Base-by-base conservation (phyloP, 1,284 basidiomycete species). In the Marasmius oreades region DNA sequence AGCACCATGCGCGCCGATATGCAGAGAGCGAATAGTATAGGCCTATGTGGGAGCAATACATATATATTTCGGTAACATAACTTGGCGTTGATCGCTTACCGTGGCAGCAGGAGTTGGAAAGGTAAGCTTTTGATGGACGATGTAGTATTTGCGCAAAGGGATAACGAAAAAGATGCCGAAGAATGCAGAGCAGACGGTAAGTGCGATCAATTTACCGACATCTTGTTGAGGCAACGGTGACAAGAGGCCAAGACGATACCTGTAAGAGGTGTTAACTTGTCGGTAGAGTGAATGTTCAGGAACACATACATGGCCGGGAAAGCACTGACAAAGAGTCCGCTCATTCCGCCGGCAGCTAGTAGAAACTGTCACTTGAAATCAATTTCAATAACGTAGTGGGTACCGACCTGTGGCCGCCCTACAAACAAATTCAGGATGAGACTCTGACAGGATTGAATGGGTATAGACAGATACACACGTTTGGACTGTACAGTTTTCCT, bases 31-130 rank as follows among this genome's bases (percentile, higher is more conserved):
- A 61, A 88, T 86, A 18, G 84, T 85, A 64, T 79, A 84, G 18
- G 85, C 75, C 73, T 75, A 55, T 5, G 20, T 8, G 46, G 24
- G 39, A 23, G 23, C 22, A 16, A 12, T n/a, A 11, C 16, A 20
- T 20, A 18, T n/a, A 42, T 7, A 11, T 36, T 23, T 24, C 44
- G 26, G 20, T 12, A 22, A 11, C 14, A 23, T 39, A 2, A 45
- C n/a, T 46, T 20, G 28, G 16, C n/a, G 23, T 22, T 22, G 20
- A n/a, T 33, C 31, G 63, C 70, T 59, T 62, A 73, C 86, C 39
- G 85, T 86, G 8, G 87, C 88, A 53, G 86, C 82, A 18, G 82
- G 82, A 1, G 84, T 84, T 1, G 85, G 86, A 75, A 89, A 89
- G 36, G 82, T 81, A 26, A 86, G 71, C 66, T 86, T 86, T 66